These are phyloP conservation scores for Pyrenochaeta sp. DNA, from an alignment of 2,329 filamentous ascomycete genomes.

Conservation along the genomic window DNA sequence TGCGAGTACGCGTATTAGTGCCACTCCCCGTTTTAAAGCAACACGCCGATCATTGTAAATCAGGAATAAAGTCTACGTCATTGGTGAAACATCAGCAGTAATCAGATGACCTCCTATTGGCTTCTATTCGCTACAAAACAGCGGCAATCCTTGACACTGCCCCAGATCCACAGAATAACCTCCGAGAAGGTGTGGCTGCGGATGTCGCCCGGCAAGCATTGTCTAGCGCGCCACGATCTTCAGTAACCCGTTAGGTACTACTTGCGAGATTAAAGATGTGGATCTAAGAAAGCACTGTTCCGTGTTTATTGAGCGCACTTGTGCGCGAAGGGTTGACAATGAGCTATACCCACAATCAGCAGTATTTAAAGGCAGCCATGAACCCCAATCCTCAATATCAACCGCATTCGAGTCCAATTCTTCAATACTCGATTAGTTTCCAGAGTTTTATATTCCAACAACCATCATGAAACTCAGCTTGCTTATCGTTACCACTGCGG, in stretches of 20 bases:
- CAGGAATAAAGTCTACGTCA: not conserved
- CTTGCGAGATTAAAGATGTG: not conserved
- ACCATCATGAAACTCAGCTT: not conserved
- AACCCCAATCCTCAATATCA: too few relatives aligned
- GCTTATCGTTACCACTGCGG: not conserved
- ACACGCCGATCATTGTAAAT: too few relatives aligned
- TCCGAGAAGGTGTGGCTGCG: not conserved
- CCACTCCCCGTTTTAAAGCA: too few relatives aligned
- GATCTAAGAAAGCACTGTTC: not conserved
- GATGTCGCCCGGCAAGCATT: not conserved
- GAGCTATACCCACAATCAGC: too few relatives aligned
- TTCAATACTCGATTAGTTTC: not conserved
- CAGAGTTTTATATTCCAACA: not conserved
- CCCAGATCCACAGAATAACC: not conserved
- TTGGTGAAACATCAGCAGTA: not conserved
- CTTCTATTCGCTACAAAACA: not conserved
- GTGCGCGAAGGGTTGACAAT: too few relatives aligned
- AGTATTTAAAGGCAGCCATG: too few relatives aligned
- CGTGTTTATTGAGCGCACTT: too few relatives aligned
- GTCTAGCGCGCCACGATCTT: not conserved
- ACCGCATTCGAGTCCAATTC: too few relatives aligned
- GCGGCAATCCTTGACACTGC: not conserved
- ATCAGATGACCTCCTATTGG: not conserved
- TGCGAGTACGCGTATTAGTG: not conserved
- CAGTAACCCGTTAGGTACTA: not conserved